Evolutionary conservation across 371 early-diverging fungal species (phyloP).

Genomic region (Gilbertella persicaria): DNA sequence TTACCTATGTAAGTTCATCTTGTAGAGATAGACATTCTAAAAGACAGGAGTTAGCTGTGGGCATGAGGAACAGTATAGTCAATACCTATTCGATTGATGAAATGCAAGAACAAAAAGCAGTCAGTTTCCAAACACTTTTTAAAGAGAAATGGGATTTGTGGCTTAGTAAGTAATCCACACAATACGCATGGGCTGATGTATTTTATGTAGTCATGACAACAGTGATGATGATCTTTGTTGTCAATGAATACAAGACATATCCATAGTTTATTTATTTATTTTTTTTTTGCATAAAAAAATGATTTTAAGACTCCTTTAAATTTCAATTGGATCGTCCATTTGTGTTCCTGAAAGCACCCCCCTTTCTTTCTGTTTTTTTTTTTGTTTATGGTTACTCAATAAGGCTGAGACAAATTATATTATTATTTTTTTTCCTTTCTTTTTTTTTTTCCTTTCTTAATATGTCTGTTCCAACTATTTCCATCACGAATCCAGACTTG

Average conservation of each 20-base stretch:
- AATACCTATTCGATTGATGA: conserved; percentile 31
- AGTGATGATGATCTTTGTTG: conserved; percentile 12
- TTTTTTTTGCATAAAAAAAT: neutral
- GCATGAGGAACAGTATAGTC: conserved; percentile 26
- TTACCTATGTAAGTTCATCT: conserved; percentile 27
- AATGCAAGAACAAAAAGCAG: conserved; percentile 21
- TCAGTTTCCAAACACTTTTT: conserved; percentile 25
- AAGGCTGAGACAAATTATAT: neutral
- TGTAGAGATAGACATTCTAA: neutral
- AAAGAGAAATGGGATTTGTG: conserved; percentile 35
- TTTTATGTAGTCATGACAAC: conserved; percentile 15
- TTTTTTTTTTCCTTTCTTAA: neutral
- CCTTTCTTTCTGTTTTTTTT: neutral
- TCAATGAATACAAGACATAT: conserved; percentile 22
- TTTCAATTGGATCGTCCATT: no score
- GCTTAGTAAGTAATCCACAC: conserved; percentile 16
- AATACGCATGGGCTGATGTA: no score
- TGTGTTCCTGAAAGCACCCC: neutral
- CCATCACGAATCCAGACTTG: conserved; percentile 48
- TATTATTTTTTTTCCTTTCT: neutral
- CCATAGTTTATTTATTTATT: no score
- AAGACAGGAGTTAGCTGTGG: conserved; percentile 20
- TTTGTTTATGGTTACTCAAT: neutral
- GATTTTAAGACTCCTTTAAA: neutral
- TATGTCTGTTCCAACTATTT: conserved; percentile 46